Base-by-base conservation (phyloP, 345 rosid genomes). In the Hirschfeldia incana region DNA sequence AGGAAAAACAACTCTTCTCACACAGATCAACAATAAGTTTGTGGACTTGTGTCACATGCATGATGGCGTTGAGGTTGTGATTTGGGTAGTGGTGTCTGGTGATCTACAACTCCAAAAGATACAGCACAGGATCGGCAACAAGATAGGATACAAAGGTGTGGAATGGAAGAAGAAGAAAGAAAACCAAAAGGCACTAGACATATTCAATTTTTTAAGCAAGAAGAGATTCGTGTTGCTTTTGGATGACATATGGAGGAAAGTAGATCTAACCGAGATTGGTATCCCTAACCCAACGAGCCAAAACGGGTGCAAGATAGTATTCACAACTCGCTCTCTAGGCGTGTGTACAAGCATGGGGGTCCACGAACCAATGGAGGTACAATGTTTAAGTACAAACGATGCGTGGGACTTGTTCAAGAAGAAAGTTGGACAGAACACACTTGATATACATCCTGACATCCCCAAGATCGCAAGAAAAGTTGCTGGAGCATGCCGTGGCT, bases 1-100 rank as follows among this genome's bases (percentile, higher is more conserved):
- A 13, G 84, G 84, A 8, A 82, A 78, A 51, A 70, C 82, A 15
- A 82, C 85, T 27, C 74, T 78, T 27, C 77, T 78, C 11, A 32
- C 30, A 1, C 72, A 67, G 10, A 75, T 83, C 68, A 70, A 75
- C 34, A 75, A 83, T 9, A 75, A 17, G 68, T 29, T 71, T 15
- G 60, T 53, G 3, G 60, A 53, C 9, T 16, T 53, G 60, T 32
- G 67, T n/a, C 4, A 1, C 26, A 30, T 10, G 30, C 55, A 34
- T 60, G 34, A 7, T 61, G 11, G 68, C 0, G 39, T 78, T 66
- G 37, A 71, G 3, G 1, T 29, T 8, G 80, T 78, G 0, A 78
- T 83, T 2, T 72, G 70, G 71, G 32, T 67, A 5, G 62, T 36
- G 30, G 78, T 81, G 27, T 81, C 81, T 4, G 57, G 34, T 2